Conservation (phyloP, 371 early-diverging fungal species). For the Cladochytrium tenue region DNA sequence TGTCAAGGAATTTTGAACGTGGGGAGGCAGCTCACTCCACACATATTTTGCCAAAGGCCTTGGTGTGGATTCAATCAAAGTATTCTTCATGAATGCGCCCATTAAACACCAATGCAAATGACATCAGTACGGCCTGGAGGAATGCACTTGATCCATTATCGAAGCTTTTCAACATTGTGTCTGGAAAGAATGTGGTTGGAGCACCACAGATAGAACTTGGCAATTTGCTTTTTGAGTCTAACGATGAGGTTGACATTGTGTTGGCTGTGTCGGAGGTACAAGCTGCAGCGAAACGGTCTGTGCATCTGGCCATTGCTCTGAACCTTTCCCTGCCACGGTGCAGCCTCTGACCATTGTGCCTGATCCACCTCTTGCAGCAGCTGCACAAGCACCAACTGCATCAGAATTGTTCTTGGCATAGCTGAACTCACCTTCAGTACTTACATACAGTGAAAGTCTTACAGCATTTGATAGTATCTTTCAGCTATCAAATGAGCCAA, state of each 20-base stretch:
- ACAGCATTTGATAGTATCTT: too few species aligned
- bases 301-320: not conserved
- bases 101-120: not conserved
- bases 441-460: too few species aligned
- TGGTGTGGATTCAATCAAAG: not conserved
- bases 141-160: not conserved
- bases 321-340: not conserved
- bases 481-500: too few species aligned
- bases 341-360: too few species aligned
- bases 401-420: too few species aligned
- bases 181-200: not conserved
- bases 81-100: not conserved
- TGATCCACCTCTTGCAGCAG: too few species aligned
- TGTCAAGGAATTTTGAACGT: not conserved
- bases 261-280: not conserved
- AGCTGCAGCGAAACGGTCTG: not conserved
- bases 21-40: not conserved
- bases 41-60: not conserved
- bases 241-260: not conserved
- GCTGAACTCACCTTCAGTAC: too few species aligned
- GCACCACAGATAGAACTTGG: not conserved
- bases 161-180: not conserved
- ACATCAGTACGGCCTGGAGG: not conserved
- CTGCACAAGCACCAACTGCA: too few species aligned
- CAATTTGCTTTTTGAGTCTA: not conserved